These are phyloP conservation scores for Gaertneriomyces sp. DNA, from an alignment of 192 early-diverging fungal genomes.

Conservation along the genomic window DNA sequence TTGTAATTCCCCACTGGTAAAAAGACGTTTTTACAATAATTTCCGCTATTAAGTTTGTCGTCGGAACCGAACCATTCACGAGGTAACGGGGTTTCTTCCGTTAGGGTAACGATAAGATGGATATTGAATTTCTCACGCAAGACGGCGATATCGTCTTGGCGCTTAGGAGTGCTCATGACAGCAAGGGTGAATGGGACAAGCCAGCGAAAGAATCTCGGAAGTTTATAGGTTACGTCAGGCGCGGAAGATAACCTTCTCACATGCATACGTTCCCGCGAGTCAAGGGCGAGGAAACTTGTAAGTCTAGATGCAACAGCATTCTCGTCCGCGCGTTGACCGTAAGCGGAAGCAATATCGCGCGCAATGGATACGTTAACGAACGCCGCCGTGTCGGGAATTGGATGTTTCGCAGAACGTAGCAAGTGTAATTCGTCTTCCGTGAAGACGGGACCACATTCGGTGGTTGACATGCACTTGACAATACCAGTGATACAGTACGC, in stretches of 20 bases:
- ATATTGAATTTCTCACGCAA: slow-evolving; percentile 30
- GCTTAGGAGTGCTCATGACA: slow-evolving; percentile 43
- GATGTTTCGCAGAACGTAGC: not conserved
- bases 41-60: too few species aligned
- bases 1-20: slow-evolving; percentile 41
- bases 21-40: slow-evolving; percentile 26
- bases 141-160: slow-evolving; percentile 26
- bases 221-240: slow-evolving; percentile 13
- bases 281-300: too few species aligned
- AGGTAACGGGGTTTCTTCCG: slow-evolving; percentile 42
- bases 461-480: not conserved
- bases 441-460: not conserved
- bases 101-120: slow-evolving; percentile 35
- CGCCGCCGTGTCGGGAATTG: too few species aligned
- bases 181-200: slow-evolving; percentile 38
- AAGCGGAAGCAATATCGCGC: not conserved
- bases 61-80: slow-evolving; percentile 32
- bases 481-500: slow-evolving; percentile 8
- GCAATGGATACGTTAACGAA: too few species aligned
- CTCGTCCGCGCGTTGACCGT: not conserved
- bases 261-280: not conserved
- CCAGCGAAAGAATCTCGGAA: slow-evolving; percentile 45
- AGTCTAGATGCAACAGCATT: too few species aligned
- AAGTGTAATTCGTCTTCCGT: slow-evolving; percentile 3
- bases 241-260: slow-evolving; percentile 6